Base-by-base conservation (phyloP, 352 stramenopile genomes). In the Pythium folliculosum region DNA sequence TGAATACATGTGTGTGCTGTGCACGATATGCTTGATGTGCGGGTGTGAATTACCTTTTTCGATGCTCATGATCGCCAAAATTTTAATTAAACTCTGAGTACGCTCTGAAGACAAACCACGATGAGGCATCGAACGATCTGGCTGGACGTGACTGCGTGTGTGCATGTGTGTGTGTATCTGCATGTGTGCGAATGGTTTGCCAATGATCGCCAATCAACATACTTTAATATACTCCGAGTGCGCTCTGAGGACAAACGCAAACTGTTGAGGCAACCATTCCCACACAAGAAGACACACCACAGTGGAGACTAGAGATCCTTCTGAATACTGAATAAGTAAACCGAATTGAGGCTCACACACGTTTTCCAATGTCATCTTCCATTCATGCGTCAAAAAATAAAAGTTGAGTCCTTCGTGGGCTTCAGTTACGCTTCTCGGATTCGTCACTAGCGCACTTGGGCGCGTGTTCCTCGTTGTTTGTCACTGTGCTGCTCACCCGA, bases 161-260 rank as follows among this genome's bases (percentile, higher is more conserved):
- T 44, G 50, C 27, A 4, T 61, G 27, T 62, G 47, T 54, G 54
- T 51, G 50, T n/a, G n/a, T n/a, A n/a, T n/a, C n/a, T 55, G 19
- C 12, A 48, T 32, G 51, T 21, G 21, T 27, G 59, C 4, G 35
- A 50, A 58, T 30, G 22, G 51, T 61, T 48, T 75, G 80, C 76
- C 76, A 62, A 78, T 88, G 80, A 88, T 78, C 67, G 76, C 63
- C 63, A 78, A 68, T 77, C 71, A 87, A 78, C 55, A 88, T 77
- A 88, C 81, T 90, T 88, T 90, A 88, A 90, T 90, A 90, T 90
- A 90, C 82, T 87, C 82, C 84, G 82, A 90, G 75, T 66, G 69
- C 52, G 55, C 65, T 77, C 74, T 88, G 82, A 88, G 78, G 82
- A 88, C 72, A 86, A 86, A 77, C 72, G 37, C 69, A 73, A 43